A percentile compares a stretch with the other conserved stretches of the same genome.
Evolutionary conservation across 163 green algal genomes (phyloP).

Genomic region (Volvox carteri): DNA sequence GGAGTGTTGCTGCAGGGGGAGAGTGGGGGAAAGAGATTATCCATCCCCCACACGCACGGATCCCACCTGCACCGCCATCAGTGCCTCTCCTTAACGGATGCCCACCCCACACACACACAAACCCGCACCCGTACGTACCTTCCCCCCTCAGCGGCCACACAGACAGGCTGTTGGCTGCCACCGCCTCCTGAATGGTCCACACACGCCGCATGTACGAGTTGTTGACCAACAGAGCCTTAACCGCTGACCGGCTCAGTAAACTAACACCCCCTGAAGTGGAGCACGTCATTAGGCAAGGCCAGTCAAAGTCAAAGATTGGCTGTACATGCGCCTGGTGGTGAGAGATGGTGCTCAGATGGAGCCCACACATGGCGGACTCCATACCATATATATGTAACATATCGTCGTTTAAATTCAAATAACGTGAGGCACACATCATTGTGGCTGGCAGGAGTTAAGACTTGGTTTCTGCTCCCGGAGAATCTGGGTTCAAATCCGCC

Average conservation of each 20-base stretch:
- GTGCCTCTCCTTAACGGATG: neutral
- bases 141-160: constrained; percentile 42
- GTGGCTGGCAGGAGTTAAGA: too few relatives aligned
- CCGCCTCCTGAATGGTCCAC: constrained; percentile 53
- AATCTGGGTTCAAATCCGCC: too few relatives aligned
- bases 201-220: constrained; percentile 51
- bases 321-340: neutral
- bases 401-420: neutral
- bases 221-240: constrained; percentile 50
- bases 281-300: neutral
- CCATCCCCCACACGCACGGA: too few relatives aligned
- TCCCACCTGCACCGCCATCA: too few relatives aligned
- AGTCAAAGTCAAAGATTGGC: neutral
- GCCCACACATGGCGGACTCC: neutral
- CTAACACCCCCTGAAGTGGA: neutral
- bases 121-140: neutral
- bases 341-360: neutral
- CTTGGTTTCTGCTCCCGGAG: too few relatives aligned
- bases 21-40: too few relatives aligned
- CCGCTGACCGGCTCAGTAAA: constrained; percentile 29
- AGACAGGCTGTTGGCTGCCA: neutral
- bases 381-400: neutral
- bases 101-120: neutral
- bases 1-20: too few relatives aligned
- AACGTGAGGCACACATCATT: neutral